Conservation (phyloP, 75 land plant genomes). For the Cryptomeria japonica region DNA sequence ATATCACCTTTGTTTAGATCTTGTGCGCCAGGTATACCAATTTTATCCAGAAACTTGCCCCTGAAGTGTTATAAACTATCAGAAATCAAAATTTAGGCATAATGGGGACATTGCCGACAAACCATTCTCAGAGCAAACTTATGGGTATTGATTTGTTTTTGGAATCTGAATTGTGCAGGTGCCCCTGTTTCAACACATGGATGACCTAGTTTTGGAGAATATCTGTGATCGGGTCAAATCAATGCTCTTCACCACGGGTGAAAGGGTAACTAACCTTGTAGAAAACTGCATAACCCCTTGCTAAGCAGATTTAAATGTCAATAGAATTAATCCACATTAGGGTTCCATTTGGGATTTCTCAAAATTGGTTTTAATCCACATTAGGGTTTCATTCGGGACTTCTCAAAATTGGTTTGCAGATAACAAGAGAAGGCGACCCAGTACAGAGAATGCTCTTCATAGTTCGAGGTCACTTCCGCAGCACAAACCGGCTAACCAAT, state of each 20-base stretch:
- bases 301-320: neutral
- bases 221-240: conserved; percentile 93
- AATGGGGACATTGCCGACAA: no score
- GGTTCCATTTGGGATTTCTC: neutral
- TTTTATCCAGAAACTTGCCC: neutral
- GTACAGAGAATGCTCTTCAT: conserved; percentile 83
- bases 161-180: conserved; percentile 37
- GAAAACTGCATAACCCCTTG: neutral
- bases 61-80: no score
- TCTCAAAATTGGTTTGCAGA: conserved; percentile 27
- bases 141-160: no score
- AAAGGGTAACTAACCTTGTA: conserved; percentile 55
- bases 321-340: no score
- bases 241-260: conserved; percentile 83
- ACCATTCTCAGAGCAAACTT: no score
- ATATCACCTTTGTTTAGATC: conserved; percentile 86
- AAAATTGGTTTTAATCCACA: neutral
- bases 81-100: no score
- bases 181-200: conserved; percentile 90
- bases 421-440: conserved; percentile 85
- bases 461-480: conserved; percentile 78
- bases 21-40: conserved; percentile 75
- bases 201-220: conserved; percentile 83
- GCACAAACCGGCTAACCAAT: conserved; percentile 66
- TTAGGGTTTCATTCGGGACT: no score